These are phyloP conservation scores for Cladorrhinum sp. DNA, from an alignment of 2,329 filamentous ascomycete genomes.

Conservation along the genomic window DNA sequence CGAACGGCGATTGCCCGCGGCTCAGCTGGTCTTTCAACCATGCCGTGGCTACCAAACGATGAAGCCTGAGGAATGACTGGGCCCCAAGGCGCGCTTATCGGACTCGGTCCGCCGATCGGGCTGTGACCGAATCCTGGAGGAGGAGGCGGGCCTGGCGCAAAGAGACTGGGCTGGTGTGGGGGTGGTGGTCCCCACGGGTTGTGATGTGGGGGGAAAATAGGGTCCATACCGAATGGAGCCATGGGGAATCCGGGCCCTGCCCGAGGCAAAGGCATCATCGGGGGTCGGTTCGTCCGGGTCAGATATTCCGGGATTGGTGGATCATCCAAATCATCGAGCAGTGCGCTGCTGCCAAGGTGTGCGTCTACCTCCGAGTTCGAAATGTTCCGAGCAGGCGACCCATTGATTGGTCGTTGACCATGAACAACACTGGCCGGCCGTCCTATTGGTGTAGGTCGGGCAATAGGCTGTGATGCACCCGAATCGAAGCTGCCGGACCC, in stretches of 20 bases:
- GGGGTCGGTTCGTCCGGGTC: slow-evolving; percentile 10
- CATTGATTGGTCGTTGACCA: slow-evolving; percentile 41
- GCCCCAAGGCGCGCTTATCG: slow-evolving; percentile 23
- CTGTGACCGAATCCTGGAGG: slow-evolving; percentile 46
- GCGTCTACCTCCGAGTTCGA: slow-evolving; percentile 68
- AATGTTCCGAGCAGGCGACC: slow-evolving; percentile 33
- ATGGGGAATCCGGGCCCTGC: slow-evolving; percentile 39
- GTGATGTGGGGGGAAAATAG: slow-evolving; percentile 19
- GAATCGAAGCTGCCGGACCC: slow-evolving; percentile 66
- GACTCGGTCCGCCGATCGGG: slow-evolving; percentile 28
- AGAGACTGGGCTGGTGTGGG: slow-evolving; percentile 21
- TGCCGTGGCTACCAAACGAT: slow-evolving; percentile 30
- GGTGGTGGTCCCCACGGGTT: slow-evolving; percentile 27
- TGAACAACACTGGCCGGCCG: slow-evolving; percentile 72
- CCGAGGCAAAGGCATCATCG: slow-evolving; percentile 42
- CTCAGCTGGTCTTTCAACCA: slow-evolving; percentile 47
- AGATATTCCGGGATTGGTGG: slow-evolving; percentile 38
- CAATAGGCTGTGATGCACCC: slow-evolving; percentile 67
- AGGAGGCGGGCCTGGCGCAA: slow-evolving; percentile 43
- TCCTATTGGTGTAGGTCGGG: slow-evolving; percentile 82
- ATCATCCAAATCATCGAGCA: slow-evolving; percentile 72
- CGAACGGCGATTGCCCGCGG: slow-evolving; percentile 68
- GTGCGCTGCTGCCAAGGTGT: slow-evolving; percentile 85
- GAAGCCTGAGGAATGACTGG: slow-evolving; percentile 13
- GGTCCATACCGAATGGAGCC: slow-evolving; percentile 32